These are phyloP conservation scores for Heterobasidion irregulare DNA, from an alignment of 1,284 basidiomycete species.

Conservation along the genomic window DNA sequence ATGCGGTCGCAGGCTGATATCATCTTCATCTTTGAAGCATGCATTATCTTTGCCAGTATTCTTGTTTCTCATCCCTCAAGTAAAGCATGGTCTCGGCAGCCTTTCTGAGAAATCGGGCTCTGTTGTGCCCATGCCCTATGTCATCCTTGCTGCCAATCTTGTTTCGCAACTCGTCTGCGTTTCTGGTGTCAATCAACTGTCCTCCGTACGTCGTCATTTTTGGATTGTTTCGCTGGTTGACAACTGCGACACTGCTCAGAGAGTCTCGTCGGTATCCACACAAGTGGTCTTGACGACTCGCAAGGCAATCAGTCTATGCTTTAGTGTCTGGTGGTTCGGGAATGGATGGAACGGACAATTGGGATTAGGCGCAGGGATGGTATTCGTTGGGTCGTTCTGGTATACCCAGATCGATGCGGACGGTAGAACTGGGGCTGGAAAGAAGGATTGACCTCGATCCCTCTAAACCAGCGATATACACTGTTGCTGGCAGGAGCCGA, in stretches of 20 bases:
- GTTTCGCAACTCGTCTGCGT: conserved; percentile 82
- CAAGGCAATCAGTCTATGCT: conserved; percentile 63
- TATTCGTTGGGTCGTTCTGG: conserved; percentile 55
- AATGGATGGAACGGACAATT: conserved; percentile 57
- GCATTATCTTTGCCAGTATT: conserved; percentile 72
- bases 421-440: neutral
- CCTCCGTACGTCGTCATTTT: conserved; percentile 46
- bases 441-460: neutral
- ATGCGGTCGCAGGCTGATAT: neutral
- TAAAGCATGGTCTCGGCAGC: conserved; percentile 44
- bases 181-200: conserved; percentile 78
- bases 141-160: conserved; percentile 61
- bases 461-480: too few relatives aligned
- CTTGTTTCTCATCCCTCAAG: conserved; percentile 48
- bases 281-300: conserved; percentile 64
- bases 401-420: conserved; percentile 24
- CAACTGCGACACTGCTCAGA: conserved; percentile 25
- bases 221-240: neutral
- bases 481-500: too few relatives aligned
- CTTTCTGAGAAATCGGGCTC: conserved; percentile 23
- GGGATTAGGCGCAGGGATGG: conserved; percentile 54
- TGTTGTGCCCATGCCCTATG: conserved; percentile 28
- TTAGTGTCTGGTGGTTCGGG: conserved; percentile 73
- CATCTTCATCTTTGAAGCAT: conserved; percentile 32
- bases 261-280: conserved; percentile 65